phyloP scores from a whole-genome alignment of 257 asterid species.

The Lavandula angustifolia region DNA sequence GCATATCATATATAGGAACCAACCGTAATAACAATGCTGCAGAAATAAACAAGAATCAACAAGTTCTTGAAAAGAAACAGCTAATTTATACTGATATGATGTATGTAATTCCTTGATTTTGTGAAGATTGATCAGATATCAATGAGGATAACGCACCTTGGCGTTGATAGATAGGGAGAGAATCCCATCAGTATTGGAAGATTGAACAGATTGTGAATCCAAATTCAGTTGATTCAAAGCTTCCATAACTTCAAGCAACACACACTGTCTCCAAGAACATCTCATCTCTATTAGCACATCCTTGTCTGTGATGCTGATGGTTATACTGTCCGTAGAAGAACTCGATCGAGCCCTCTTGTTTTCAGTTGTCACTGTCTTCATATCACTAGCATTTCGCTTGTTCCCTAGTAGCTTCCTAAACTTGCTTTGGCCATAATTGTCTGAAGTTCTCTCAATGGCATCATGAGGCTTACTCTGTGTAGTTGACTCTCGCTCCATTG shows the following conservation, averaged over 20 bases:
- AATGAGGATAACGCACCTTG: slow-evolving; percentile 47
- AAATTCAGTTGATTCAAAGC: slow-evolving; percentile 56
- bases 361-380: slow-evolving; percentile 38
- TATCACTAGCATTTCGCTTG: slow-evolving; percentile 67
- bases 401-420: slow-evolving; percentile 34
- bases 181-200: slow-evolving; percentile 63
- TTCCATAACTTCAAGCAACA: slow-evolving; percentile 58
- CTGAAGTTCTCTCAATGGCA: slow-evolving; percentile 67
- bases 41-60: background rate
- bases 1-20: slow-evolving; percentile 34
- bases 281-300: slow-evolving; percentile 59
- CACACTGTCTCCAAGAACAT: slow-evolving; percentile 62
- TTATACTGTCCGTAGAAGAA: slow-evolving; percentile 44
- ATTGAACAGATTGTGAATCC: slow-evolving; percentile 64
- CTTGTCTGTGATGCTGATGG: slow-evolving; percentile 49
- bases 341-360: slow-evolving; percentile 34
- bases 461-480: slow-evolving; percentile 46
- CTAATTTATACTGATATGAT: background rate
- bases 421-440: slow-evolving; percentile 51
- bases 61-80: background rate
- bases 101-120: background rate
- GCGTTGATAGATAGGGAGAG: slow-evolving; percentile 62
- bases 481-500: slow-evolving; percentile 38
- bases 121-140: too few species aligned
- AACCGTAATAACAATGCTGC: background rate